Evolutionary conservation across 768 basidiomycete genomes (phyloP).

Genomic region (Collybiopsis confluens): DNA sequence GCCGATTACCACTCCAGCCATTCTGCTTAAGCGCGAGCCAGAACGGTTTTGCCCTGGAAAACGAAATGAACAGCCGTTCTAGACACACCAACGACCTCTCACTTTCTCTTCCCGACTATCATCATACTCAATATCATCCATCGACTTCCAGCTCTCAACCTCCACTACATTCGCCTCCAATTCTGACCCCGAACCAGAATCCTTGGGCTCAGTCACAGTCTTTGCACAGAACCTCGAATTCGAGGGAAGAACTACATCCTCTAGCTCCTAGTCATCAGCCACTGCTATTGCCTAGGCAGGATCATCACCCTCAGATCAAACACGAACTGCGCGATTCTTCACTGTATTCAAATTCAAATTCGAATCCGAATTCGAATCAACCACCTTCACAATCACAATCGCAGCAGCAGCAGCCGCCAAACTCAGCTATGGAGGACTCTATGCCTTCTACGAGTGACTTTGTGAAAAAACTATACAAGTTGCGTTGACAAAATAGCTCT

Average conservation of each 20-base stretch:
- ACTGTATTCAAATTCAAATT: conserved; percentile 1
- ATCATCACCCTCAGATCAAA: conserved; percentile 21
- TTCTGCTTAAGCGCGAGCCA: no score
- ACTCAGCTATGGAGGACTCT: conserved; percentile 46
- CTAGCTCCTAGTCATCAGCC: conserved; percentile 13
- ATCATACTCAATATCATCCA: not conserved
- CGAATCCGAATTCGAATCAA: not conserved
- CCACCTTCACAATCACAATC: no score
- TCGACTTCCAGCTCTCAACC: conserved; percentile 8
- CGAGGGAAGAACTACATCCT: conserved; percentile 37
- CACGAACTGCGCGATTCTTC: conserved; percentile 3
- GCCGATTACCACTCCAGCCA: no score
- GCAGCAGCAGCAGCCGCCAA: not conserved
- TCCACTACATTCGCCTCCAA: conserved; percentile 23
- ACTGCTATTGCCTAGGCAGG: conserved; percentile 3
- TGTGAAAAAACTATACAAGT: conserved; percentile 91
- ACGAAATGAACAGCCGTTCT: conserved; percentile 9
- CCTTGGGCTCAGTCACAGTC: conserved; percentile 16
- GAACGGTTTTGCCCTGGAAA: no score
- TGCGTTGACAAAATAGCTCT: conserved; percentile 40
- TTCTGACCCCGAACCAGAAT: conserved; percentile 17
- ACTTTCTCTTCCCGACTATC: conserved; percentile 6
- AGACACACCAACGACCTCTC: conserved; percentile 6
- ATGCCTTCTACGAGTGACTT: conserved; percentile 92
- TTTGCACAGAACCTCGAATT: conserved; percentile 34